Percentiles rank a stretch among this genome's conserved stretches.
phyloP scores from a whole-genome alignment of 768 basidiomycete species.

The Tephrocybe sp. region DNA sequence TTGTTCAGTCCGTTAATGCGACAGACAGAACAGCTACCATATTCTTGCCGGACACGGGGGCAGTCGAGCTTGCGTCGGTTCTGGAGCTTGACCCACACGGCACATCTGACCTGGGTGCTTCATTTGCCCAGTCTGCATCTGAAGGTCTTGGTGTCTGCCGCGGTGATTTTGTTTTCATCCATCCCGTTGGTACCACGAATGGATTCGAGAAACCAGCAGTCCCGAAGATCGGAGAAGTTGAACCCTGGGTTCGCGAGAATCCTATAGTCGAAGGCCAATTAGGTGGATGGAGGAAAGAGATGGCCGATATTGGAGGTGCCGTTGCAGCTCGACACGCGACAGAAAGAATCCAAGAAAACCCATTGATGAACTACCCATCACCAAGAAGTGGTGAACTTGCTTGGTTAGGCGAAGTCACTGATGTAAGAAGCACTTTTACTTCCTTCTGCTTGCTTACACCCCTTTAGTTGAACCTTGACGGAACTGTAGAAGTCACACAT shows the following conservation, averaged over 20 bases:
- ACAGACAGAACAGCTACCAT: slow-evolving; percentile 69
- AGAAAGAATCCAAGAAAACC: slow-evolving; percentile 34
- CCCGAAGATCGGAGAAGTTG: slow-evolving; percentile 83
- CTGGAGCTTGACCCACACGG: slow-evolving; percentile 91
- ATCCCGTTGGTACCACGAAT: slow-evolving; percentile 68
- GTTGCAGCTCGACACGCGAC: slow-evolving; percentile 50
- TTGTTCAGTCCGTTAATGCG: slow-evolving; percentile 80
- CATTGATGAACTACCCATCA: slow-evolving; percentile 41
- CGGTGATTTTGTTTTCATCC: slow-evolving; percentile 85
- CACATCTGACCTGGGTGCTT: slow-evolving; percentile 47
- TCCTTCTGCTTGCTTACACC: slow-evolving; percentile 9
- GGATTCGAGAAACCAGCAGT: slow-evolving; percentile 69
- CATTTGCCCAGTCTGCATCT: slow-evolving; percentile 36
- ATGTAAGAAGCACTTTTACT: slow-evolving; percentile 41
- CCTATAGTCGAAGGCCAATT: slow-evolving; percentile 52
- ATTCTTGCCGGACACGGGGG: slow-evolving; percentile 52
- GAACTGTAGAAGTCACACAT: slow-evolving; percentile 70
- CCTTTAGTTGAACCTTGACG: slow-evolving; percentile 68
- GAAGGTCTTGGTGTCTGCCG: slow-evolving; percentile 79
- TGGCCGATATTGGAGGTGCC: slow-evolving; percentile 62
- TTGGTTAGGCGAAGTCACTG: slow-evolving; percentile 90
- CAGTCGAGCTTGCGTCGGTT: slow-evolving; percentile 69
- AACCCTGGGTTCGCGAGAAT: slow-evolving; percentile 72
- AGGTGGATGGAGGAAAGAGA: slow-evolving; percentile 69
- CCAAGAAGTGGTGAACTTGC: slow-evolving; percentile 42